phyloP scores from a whole-genome alignment of 2,329 filamentous ascomycete genomes.

The Coleophoma crateriformis region DNA sequence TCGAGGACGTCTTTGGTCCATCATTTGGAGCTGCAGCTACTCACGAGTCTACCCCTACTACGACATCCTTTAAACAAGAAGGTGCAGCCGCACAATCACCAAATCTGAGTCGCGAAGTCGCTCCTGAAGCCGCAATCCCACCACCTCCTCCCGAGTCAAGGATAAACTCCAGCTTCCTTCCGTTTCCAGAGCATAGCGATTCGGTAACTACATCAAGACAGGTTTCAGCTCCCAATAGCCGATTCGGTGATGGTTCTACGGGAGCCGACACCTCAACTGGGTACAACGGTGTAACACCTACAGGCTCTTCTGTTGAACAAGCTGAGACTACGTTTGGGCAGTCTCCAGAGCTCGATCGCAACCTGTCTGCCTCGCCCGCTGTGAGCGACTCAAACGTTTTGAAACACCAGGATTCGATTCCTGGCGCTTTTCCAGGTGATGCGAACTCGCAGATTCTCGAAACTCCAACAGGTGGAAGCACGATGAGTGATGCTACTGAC shows the following conservation, averaged over 20 bases:
- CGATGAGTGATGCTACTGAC: conserved; percentile 40
- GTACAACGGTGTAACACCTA: conserved; percentile 24
- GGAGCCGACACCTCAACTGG: conserved; percentile 32
- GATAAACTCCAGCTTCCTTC: conserved; percentile 70
- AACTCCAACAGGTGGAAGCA: conserved; percentile 40
- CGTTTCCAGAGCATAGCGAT: conserved; percentile 60
- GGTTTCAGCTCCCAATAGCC: conserved; percentile 66
- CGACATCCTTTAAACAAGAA: conserved; percentile 54
- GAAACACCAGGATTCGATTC: conserved; percentile 32
- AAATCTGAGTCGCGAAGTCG: conserved; percentile 54
- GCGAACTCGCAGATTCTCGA: conserved; percentile 36
- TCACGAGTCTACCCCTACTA: conserved; percentile 34
- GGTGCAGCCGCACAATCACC: conserved; percentile 51
- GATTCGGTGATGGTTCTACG: conserved; percentile 45
- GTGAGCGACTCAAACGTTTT: conserved; percentile 15
- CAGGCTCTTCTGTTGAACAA: conserved; percentile 21
- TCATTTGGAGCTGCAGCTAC: conserved; percentile 44
- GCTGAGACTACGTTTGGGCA: conserved; percentile 17
- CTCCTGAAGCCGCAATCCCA: conserved; percentile 45
- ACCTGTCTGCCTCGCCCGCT: conserved; percentile 22
- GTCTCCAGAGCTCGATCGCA: conserved; percentile 23
- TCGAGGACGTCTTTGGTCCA: conserved; percentile 83
- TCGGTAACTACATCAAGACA: conserved; percentile 74
- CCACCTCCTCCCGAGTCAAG: conserved; percentile 69
- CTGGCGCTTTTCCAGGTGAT: conserved; percentile 48